Evolutionary conservation across 2,329 filamentous ascomycete species (phyloP).

Genomic region (Botrytis aclada): DNA sequence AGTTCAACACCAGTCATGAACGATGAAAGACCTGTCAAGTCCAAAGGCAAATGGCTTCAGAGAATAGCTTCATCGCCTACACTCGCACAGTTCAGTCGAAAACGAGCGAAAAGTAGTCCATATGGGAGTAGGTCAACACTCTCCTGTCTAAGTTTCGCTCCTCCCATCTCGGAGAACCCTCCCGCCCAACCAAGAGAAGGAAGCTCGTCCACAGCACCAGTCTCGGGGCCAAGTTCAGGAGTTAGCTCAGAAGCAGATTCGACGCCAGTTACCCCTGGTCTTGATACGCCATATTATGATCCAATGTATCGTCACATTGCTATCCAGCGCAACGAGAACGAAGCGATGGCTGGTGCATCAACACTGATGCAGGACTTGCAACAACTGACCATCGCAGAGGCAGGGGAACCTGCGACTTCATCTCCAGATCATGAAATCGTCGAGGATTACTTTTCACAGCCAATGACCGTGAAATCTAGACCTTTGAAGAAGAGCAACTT

Average conservation of each 20-base stretch:
- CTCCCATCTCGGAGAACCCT: conserved; percentile 28
- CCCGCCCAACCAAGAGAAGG: conserved; percentile 26
- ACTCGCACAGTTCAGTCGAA: conserved; percentile 34
- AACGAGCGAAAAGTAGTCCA: conserved; percentile 35
- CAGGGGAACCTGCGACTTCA: conserved; percentile 24
- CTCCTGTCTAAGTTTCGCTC: conserved; percentile 37
- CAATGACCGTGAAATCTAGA: conserved; percentile 22
- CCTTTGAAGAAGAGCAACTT: conserved; percentile 41
- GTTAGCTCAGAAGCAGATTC: conserved; percentile 12
- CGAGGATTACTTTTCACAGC: conserved; percentile 38
- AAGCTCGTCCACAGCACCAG: conserved; percentile 35
- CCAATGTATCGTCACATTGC: conserved; percentile 26
- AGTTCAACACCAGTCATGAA: background rate
- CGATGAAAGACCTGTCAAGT: conserved; percentile 28
- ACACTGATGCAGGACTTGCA: conserved; percentile 27
- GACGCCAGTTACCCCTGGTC: conserved; percentile 31
- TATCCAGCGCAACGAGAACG: conserved; percentile 28
- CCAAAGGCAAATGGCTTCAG: conserved; percentile 36
- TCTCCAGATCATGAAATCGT: conserved; percentile 32
- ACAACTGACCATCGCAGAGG: conserved; percentile 25
- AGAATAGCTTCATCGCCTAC: conserved; percentile 39
- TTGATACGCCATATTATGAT: conserved; percentile 32
- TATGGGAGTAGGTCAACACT: conserved; percentile 33
- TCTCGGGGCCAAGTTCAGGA: conserved; percentile 17
- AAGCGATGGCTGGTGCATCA: conserved; percentile 25